These are phyloP conservation scores for Aspergillus texensis DNA, from an alignment of 2,329 filamentous ascomycete genomes.

Conservation along the genomic window DNA sequence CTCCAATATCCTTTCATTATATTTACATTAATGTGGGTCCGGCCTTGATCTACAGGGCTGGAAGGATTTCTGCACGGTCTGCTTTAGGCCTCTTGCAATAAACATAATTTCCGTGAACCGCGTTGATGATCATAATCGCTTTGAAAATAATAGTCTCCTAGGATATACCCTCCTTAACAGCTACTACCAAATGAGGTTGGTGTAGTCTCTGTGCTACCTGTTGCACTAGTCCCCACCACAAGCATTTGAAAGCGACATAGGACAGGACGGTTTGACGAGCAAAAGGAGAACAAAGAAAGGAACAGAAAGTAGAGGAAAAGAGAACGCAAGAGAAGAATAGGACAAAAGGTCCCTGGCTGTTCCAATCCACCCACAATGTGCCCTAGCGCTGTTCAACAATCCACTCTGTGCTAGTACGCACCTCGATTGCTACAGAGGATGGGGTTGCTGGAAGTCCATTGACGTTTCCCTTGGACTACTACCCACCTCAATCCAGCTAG, in stretches of 20 bases:
- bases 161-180: neutral
- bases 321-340: neutral
- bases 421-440: neutral
- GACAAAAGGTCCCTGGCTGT: neutral
- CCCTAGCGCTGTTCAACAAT: neutral
- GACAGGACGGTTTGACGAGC: neutral
- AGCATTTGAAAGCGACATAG: no score
- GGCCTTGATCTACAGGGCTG: no score
- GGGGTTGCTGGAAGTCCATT: neutral
- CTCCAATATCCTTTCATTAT: neutral
- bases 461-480: neutral
- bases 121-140: neutral
- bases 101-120: no score
- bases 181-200: neutral
- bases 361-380: neutral
- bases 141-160: neutral
- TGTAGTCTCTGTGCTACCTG: no score
- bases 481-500: neutral
- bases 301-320: neutral
- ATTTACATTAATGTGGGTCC: no score
- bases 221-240: no score
- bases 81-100: no score
- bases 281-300: neutral
- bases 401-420: neutral
- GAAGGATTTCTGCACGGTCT: no score